Evolutionary conservation across 495 filamentous ascomycete species (phyloP), one percentile per base, ranked within the genome.

Genomic region (Thermochaetoides thermophila): DNA sequence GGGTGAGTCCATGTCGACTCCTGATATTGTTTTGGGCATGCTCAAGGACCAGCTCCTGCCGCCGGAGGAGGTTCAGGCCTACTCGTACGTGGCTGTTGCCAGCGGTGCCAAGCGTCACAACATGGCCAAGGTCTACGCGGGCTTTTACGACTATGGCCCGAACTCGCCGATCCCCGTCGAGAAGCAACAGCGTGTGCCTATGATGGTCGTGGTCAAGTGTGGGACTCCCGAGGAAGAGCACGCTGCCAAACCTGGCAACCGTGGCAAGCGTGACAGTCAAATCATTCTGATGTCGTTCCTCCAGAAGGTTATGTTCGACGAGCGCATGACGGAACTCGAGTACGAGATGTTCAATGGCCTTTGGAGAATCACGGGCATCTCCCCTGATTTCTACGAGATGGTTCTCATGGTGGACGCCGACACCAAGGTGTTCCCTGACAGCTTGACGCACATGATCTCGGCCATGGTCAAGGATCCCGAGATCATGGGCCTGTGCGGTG

Each of bases 241-340:
- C 17, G 73, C 76, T 40, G 61, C 77, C 21, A 99, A 96, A 56
- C 84, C 91, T 2, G 91, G 91, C 38, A 99, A 99, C 54, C 74
- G 91, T 45, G 91, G 91, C 47, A 99, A 99, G 63, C 78, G 91
- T 52, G 91, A 99, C 67, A 86, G 81, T 59, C 91, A 99, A 57
- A 95, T 99, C 50, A 87, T 99, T 45, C 60, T 99, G 30, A 99
- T 99, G 91, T 92, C 84, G 13, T 99, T 99, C 69, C 62, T 99
- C 45, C 91, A 99, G 55, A 99, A 99, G 59, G 89, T 99, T 42
- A 99, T 99, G 91, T 99, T 99, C 51, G 91, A 99, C 52, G 91
- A 99, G 56, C 81, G 91, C 23, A 99, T 99, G 91, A 96, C 91
- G 4, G 86, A 99, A 51, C 73, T 99, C n/a, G 91, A 99, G 51